These are phyloP conservation scores for Penicillium malachiteum DNA, from an alignment of 495 filamentous ascomycete species.

Conservation along the genomic window DNA sequence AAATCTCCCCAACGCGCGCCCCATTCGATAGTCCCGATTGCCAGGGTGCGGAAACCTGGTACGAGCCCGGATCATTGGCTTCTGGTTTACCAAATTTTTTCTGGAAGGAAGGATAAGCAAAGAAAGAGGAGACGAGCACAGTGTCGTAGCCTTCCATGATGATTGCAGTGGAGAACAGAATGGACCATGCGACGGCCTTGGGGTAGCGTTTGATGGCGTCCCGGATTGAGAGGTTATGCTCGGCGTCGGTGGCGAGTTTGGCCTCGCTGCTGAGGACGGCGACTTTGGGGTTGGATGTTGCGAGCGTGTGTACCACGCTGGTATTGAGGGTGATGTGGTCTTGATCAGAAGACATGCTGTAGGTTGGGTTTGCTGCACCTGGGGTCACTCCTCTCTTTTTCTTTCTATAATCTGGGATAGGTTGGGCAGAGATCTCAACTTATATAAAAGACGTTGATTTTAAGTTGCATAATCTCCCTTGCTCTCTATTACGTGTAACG, in stretches of 20 bases:
- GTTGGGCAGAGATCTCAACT: too few species aligned
- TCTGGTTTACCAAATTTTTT: conserved; percentile 29
- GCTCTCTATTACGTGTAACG: too few species aligned
- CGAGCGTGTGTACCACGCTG: background rate
- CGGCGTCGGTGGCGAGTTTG: conserved; percentile 4
- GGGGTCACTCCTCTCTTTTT: too few species aligned
- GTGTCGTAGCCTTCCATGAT: conserved; percentile 56
- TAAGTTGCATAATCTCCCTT: too few species aligned
- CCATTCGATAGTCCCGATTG: conserved; percentile 66
- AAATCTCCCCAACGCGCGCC: conserved; percentile 56
- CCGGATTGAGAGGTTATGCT: conserved; percentile 39
- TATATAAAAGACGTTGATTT: too few species aligned
- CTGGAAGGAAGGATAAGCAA: conserved; percentile 37
- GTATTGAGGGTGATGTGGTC: background rate
- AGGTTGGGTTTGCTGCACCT: background rate
- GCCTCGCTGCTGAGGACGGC: background rate
- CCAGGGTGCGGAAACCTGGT: conserved; percentile 49
- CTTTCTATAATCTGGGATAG: too few species aligned
- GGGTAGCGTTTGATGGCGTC: conserved; percentile 48
- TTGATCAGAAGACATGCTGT: background rate
- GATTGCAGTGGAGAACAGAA: conserved; percentile 48
- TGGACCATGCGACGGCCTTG: conserved; percentile 51
- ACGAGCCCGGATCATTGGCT: conserved; percentile 18
- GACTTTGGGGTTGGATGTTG: background rate
- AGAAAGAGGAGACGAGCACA: conserved; percentile 38